phyloP scores from a whole-genome alignment of 768 basidiomycete genomes.

The Leccinum olivaceopallidum region DNA sequence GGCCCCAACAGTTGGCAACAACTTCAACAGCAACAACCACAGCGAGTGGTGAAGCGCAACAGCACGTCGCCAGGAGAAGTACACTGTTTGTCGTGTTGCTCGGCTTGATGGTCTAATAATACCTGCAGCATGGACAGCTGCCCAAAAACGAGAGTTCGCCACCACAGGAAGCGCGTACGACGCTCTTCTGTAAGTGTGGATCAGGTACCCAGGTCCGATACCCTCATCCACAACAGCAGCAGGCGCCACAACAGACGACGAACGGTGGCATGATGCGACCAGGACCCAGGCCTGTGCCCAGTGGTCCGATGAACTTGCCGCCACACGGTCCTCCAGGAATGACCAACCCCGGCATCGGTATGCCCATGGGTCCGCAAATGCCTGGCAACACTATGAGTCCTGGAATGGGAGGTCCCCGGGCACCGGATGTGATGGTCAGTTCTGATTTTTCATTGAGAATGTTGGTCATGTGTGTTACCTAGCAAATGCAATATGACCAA shows the following conservation, averaged over 20 bases:
- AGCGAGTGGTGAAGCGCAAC: conserved; percentile 46
- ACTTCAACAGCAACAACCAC: conserved; percentile 17
- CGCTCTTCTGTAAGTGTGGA: conserved; percentile 48
- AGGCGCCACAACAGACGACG: conserved; percentile 38
- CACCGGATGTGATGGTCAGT: conserved; percentile 24
- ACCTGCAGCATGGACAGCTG: conserved; percentile 44
- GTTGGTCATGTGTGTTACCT: conserved; percentile 19
- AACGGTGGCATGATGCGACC: conserved; percentile 43
- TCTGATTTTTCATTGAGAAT: background rate
- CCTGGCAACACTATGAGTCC: conserved; percentile 36
- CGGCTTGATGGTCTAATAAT: conserved; percentile 1
- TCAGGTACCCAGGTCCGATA: conserved; percentile 41
- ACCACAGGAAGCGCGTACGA: conserved; percentile 52
- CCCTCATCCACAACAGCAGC: conserved; percentile 35
- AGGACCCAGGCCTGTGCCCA: conserved; percentile 32
- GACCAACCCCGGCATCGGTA: conserved; percentile 32
- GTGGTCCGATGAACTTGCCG: conserved; percentile 38
- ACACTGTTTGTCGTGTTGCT: conserved; percentile 13
- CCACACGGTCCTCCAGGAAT: conserved; percentile 33
- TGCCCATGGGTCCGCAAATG: conserved; percentile 36
- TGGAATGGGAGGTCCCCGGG: conserved; percentile 35
- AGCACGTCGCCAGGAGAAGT: conserved; percentile 61
- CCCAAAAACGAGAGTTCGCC: conserved; percentile 55
- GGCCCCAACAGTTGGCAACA: conserved; percentile 27
- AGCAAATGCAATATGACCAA: conserved; percentile 37